Evolutionary conservation across 2,329 filamentous ascomycete species (phyloP).

Genomic region (Nectriaceae sp.): DNA sequence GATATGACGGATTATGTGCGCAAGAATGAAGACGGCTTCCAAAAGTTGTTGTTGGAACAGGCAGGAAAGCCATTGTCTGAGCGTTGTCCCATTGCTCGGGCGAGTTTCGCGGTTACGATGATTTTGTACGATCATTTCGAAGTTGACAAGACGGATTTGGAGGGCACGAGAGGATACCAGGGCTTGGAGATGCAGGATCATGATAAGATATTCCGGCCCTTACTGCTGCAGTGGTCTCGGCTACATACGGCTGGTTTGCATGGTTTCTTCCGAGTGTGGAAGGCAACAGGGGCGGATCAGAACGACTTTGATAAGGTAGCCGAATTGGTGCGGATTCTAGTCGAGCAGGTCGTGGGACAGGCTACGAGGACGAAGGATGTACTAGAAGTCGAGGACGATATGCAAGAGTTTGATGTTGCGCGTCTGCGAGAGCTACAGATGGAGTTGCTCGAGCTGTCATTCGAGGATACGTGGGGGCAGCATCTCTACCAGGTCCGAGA

Average conservation of each 20-base stretch:
- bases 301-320: conserved; percentile 92
- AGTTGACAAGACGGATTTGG: conserved; percentile 79
- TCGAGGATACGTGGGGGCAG: conserved; percentile 92
- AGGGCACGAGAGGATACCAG: conserved; percentile 76
- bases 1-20: conserved; percentile 92
- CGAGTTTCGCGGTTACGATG: conserved; percentile 82
- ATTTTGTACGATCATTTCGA: conserved; percentile 96
- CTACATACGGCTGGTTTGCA: conserved; percentile 84
- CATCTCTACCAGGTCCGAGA: conserved; percentile 90
- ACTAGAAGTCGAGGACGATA: conserved; percentile 83
- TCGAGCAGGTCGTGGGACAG: conserved; percentile 86
- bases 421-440: conserved; percentile 86
- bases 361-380: conserved; percentile 82
- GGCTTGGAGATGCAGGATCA: conserved; percentile 75
- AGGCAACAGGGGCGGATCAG: conserved; percentile 79
- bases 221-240: conserved; percentile 90
- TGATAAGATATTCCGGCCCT: conserved; percentile 82
- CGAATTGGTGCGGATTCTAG: conserved; percentile 84
- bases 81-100: conserved; percentile 83
- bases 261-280: conserved; percentile 91
- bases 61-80: conserved; percentile 69
- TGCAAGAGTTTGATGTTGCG: conserved; percentile 79
- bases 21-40: conserved; percentile 89
- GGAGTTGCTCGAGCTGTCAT: conserved; percentile 86
- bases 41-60: conserved; percentile 90